Conservation (phyloP, 1,139 yeast species). For the Taphrina pruni region DNA sequence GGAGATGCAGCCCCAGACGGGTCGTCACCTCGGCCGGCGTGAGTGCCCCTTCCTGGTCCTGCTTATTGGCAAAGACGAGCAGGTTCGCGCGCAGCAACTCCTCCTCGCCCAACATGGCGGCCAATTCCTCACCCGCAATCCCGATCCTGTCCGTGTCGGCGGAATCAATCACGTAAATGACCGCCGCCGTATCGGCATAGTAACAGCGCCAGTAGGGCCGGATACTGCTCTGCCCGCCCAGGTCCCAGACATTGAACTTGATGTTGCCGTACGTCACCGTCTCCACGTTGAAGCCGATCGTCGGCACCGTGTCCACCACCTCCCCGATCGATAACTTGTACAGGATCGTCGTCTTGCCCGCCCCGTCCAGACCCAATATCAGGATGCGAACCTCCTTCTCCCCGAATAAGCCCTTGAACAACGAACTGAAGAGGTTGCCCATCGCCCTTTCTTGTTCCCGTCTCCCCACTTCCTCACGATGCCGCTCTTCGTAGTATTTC, state of each 20-base stretch:
- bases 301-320: constrained; percentile 43
- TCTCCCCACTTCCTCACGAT: too few species aligned
- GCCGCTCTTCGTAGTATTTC: neutral
- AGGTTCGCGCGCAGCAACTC: constrained; percentile 88
- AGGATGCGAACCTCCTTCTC: constrained; percentile 89
- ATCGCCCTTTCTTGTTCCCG: neutral
- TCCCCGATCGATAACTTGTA: constrained; percentile 62
- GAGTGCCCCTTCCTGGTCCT: constrained; percentile 94
- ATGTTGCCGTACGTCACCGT: constrained; percentile 87
- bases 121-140: constrained; percentile 84
- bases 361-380: constrained; percentile 90
- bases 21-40: constrained; percentile 93
- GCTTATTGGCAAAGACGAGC: constrained; percentile 94
- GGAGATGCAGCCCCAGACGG: constrained; percentile 79
- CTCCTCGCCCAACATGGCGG: constrained; percentile 89
- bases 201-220: constrained; percentile 99
- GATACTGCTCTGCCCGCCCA: constrained; percentile 96
- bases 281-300: constrained; percentile 97
- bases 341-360: constrained; percentile 94
- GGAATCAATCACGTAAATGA: constrained; percentile 93
- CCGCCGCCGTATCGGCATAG: constrained; percentile 59
- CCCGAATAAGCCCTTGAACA: constrained; percentile 88
- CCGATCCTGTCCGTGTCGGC: constrained; percentile 93
- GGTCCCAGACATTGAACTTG: constrained; percentile 81
- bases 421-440: constrained; percentile 83